Base-by-base conservation (phyloP, 768 basidiomycete species). In the Leucosporidium yakuticum region DNA sequence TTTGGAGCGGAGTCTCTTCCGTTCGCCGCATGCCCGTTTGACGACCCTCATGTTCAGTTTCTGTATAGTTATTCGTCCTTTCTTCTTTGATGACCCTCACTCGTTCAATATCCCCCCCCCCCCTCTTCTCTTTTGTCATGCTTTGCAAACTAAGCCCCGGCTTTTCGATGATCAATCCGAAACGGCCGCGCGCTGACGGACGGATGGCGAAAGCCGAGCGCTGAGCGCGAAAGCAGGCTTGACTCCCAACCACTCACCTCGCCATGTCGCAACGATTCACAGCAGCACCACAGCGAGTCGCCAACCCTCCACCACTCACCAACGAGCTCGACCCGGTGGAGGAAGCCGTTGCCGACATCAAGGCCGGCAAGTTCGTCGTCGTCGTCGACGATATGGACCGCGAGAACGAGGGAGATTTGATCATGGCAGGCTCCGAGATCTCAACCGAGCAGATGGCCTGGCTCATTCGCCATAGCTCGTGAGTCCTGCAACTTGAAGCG, bases 391-490 rank as follows among this genome's bases (percentile, higher is more conserved):
- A 98, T 79, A 90, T 96, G 79, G 82, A 83, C 71, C 83, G 96
- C 68, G 96, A 99, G 81, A 99, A 99, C 77, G 96, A 99, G 77
- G 95, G 96, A 3, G 96, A 99, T 79, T 81, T 99, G 66, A 91
- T 97, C 77, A 88, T 92, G 76, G 86, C 95, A 20, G 96, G 86
- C 4, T 83, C 83, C 31, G 84, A 86, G 61, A 57, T 29, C 21
- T 21, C 65, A 49, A 90, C 91, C 2, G 90, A 97, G 79, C 90
- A 93, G 77, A 98, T 99, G 96, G 95, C 96, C 1, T 99, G 91
- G 91, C 89, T 99, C 85, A 93, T 99, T 78, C 88, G 89, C 76
- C 87, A 94, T 78, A 91, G 92, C 0, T 96, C 92, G 95, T 94
- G 61, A 67, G 85, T 78, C 27, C 31, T 21, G 57, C 6, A 44